A percentile compares a stretch with the other conserved stretches of the same genome.
Evolutionary conservation across 192 early-diverging fungal genomes (phyloP).

Genomic region (Kappamyces sp.): DNA sequence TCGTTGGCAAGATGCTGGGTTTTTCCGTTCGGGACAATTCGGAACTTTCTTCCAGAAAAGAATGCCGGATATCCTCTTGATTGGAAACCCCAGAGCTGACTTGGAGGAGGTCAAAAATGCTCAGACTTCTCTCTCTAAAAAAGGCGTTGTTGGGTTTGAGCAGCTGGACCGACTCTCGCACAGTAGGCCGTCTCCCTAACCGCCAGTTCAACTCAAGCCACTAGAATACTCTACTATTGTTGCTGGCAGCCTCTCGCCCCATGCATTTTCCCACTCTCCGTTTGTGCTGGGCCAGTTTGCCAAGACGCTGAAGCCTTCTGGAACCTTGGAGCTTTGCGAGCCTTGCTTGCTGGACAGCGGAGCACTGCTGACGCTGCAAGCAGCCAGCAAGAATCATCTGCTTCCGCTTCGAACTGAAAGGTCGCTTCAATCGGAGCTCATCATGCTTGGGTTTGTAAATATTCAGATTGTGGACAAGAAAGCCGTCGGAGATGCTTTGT

Average conservation of each 20-base stretch:
- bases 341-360: constrained; percentile 50
- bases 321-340: constrained; percentile 61
- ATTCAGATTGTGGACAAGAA: constrained; percentile 38
- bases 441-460: constrained; percentile 83
- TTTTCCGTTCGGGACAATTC: no score
- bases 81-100: constrained; percentile 42
- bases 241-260: constrained; percentile 46
- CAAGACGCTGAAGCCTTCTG: constrained; percentile 60
- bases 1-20: no score
- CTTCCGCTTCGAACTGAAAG: constrained; percentile 48
- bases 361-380: constrained; percentile 12
- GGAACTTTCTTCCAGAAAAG: constrained; percentile 12
- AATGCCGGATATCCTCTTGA: constrained; percentile 25
- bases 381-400: constrained; percentile 26
- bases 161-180: constrained; percentile 69
- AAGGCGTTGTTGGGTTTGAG: constrained; percentile 73
- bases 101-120: constrained; percentile 20
- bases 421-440: constrained; percentile 63
- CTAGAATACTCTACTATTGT: constrained; percentile 59
- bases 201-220: constrained; percentile 24
- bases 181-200: constrained; percentile 19
- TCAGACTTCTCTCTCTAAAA: constrained; percentile 17
- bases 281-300: constrained; percentile 55
- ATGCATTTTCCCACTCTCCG: constrained; percentile 58
- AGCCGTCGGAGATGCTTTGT: constrained; percentile 18